Evolutionary conservation across 2,329 filamentous ascomycete species (phyloP).

Genomic region (Neocatenulostroma microsporum): DNA sequence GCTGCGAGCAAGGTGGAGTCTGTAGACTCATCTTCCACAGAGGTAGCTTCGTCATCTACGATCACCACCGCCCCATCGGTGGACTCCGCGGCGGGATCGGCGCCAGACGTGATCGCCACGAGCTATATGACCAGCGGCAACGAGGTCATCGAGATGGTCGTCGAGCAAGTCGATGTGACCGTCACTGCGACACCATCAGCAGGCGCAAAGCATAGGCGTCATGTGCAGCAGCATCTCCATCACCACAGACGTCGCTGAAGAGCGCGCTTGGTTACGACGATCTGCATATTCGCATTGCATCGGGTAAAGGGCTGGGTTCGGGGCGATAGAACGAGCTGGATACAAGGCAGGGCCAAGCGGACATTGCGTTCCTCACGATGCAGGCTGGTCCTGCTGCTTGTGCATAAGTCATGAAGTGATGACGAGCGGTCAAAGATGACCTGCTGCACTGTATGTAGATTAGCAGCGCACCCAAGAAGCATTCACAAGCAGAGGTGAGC

Average conservation of each 20-base stretch:
- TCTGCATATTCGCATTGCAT: too few species aligned
- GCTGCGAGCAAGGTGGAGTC: neutral
- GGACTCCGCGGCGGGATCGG: constrained; percentile 2
- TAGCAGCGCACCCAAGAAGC: too few species aligned
- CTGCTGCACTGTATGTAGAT: neutral
- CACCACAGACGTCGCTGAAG: constrained; percentile 7
- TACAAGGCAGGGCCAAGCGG: neutral
- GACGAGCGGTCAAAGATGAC: neutral
- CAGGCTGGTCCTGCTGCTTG: constrained; percentile 5
- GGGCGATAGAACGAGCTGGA: neutral
- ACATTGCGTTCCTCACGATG: neutral
- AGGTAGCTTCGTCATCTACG: neutral
- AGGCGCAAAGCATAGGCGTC: constrained; percentile 23
- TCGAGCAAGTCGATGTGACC: constrained; percentile 37
- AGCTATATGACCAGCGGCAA: constrained; percentile 37
- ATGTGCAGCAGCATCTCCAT: constrained; percentile 23
- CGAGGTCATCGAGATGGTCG: constrained; percentile 38
- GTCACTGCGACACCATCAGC: constrained; percentile 31
- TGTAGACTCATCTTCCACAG: neutral
- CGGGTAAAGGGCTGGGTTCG: neutral
- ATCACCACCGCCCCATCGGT: neutral
- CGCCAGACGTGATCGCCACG: constrained; percentile 26
- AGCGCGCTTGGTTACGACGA: too few species aligned
- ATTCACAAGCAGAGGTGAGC: too few species aligned
- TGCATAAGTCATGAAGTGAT: constrained; percentile 5